phyloP scores from a whole-genome alignment of 2,329 filamentous ascomycete genomes.

The Talaromyces verruculosus region DNA sequence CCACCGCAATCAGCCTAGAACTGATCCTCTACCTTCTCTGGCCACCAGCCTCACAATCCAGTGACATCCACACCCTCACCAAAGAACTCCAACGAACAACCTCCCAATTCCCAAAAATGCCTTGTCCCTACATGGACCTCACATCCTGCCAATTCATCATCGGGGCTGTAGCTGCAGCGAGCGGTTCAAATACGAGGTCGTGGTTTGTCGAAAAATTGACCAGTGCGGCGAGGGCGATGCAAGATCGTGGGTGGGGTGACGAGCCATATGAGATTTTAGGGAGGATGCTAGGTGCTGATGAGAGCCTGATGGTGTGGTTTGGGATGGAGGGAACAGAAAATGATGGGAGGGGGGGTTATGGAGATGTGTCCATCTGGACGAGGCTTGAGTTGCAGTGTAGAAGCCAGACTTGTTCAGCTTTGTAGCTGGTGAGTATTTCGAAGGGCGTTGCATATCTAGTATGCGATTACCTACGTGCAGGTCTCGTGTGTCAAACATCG shows the following conservation, averaged over 20 bases:
- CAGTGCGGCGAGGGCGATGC: constrained; percentile 22
- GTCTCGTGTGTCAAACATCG: too few species aligned
- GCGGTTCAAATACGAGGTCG: constrained; percentile 23
- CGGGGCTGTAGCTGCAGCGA: constrained; percentile 26
- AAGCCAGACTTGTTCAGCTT: not conserved
- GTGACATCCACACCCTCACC: constrained; percentile 10
- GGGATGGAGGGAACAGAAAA: not conserved
- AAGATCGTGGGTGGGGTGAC: constrained; percentile 23
- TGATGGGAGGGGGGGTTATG: not conserved
- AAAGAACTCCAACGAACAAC: constrained; percentile 25
- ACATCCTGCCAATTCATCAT: constrained; percentile 29
- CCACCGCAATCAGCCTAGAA: constrained; percentile 1
- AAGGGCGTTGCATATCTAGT: not conserved
- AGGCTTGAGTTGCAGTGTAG: not conserved
- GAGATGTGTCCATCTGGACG: not conserved
- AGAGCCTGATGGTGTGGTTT: not conserved
- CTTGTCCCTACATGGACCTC: constrained; percentile 28
- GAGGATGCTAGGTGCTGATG: constrained; percentile 3
- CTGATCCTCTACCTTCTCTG: constrained; percentile 6
- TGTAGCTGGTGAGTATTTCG: not conserved
- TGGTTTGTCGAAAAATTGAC: constrained; percentile 27
- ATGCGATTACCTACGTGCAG: too few species aligned
- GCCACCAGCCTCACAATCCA: not conserved
- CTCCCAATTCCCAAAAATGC: constrained; percentile 20
- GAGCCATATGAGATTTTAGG: constrained; percentile 19